Evolutionary conservation across 2,329 filamentous ascomycete species (phyloP).

Genomic region (Apiospora aurea): DNA sequence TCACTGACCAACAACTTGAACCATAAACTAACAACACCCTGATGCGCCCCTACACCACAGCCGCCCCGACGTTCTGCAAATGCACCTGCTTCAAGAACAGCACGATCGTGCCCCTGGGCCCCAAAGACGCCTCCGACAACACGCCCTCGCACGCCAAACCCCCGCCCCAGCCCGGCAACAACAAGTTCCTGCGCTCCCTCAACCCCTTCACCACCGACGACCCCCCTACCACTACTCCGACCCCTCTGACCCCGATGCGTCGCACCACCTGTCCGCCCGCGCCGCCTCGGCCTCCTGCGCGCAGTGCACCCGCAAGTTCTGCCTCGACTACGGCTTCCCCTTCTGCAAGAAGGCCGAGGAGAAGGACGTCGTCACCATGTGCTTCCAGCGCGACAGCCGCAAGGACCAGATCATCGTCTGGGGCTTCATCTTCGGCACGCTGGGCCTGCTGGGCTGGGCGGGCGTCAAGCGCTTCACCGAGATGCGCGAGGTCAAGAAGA

Average conservation of each 20-base stretch:
- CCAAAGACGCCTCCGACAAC: conserved; percentile 40
- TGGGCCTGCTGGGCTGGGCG: conserved; percentile 67
- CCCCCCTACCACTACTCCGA: conserved; percentile 11
- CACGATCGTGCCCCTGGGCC: conserved; percentile 69
- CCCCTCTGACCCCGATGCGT: too few relatives aligned
- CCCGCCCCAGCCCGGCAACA: conserved; percentile 27
- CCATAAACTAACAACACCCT: not conserved
- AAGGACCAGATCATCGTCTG: conserved; percentile 73
- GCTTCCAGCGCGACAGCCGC: conserved; percentile 71
- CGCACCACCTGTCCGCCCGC: conserved; percentile 34
- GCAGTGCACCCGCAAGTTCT: conserved; percentile 71
- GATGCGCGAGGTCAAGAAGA: conserved; percentile 42
- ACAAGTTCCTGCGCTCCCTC: conserved; percentile 33
- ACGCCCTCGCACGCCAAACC: conserved; percentile 27
- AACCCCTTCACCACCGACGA: conserved; percentile 32
- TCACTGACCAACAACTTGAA: not conserved
- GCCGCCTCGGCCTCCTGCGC: conserved; percentile 58
- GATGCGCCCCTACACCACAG: conserved; percentile 46
- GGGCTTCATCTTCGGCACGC: conserved; percentile 66
- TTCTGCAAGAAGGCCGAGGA: conserved; percentile 70
- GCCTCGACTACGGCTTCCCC: conserved; percentile 63
- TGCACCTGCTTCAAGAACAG: conserved; percentile 75
- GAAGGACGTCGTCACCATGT: conserved; percentile 67
- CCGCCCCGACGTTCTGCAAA: conserved; percentile 71
- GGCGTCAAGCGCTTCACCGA: conserved; percentile 58